Evolutionary conservation across 441 rosid species (phyloP).

Genomic region (Lepidium campestre): DNA sequence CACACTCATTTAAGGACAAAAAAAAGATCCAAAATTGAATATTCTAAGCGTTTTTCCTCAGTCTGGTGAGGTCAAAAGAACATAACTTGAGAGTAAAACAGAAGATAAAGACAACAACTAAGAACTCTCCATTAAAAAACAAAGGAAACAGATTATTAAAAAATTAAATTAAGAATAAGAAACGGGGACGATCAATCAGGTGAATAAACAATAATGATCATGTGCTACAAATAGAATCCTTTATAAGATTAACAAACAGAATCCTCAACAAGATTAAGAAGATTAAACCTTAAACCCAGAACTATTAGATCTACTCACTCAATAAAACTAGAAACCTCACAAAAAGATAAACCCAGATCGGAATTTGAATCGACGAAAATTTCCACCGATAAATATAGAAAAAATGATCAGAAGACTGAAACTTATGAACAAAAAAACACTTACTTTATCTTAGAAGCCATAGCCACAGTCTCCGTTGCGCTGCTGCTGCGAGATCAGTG

Average conservation of each 20-base stretch:
- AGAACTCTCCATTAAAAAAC: neutral
- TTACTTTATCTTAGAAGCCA: slow-evolving; percentile 32
- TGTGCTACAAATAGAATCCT: neutral
- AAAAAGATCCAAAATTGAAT: neutral
- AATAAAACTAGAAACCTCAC: neutral
- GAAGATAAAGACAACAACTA: slow-evolving; percentile 5
- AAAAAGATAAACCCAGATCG: slow-evolving; percentile 3
- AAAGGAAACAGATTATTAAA: neutral
- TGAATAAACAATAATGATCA: neutral
- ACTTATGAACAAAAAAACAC: neutral
- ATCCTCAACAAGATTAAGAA: neutral
- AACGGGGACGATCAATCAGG: neutral
- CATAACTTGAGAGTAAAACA: neutral
- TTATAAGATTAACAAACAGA: neutral
- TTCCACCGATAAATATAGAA: neutral
- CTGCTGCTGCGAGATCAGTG: neutral
- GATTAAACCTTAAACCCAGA: neutral
- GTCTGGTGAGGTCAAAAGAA: neutral
- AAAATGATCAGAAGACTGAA: neutral
- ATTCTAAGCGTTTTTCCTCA: neutral
- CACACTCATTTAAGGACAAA: neutral
- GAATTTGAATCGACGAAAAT: slow-evolving; percentile 12
- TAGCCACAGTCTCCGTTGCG: slow-evolving; percentile 5
- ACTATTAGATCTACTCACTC: neutral
- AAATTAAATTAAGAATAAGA: neutral